phyloP scores from a whole-genome alignment of 176 grass and related monocot species.

The Carex parvula region DNA sequence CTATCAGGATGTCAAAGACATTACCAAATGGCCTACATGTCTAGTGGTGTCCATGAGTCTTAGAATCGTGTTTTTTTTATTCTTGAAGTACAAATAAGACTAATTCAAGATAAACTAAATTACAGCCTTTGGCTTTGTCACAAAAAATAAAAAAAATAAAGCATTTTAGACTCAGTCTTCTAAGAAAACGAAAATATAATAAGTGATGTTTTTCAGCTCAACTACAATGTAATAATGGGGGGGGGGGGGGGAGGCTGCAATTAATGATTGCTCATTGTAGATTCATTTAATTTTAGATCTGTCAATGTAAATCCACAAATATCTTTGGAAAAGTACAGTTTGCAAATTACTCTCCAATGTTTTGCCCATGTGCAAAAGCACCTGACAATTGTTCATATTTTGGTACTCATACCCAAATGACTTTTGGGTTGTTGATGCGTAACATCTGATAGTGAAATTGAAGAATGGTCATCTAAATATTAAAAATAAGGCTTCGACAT shows the following conservation, averaged over 20 bases:
- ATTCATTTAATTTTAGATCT: not conserved
- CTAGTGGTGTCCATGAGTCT: not conserved
- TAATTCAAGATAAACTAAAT: not conserved
- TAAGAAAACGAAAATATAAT: not conserved
- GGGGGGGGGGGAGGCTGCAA: not conserved
- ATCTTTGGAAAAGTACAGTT: not conserved
- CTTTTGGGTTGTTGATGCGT: not conserved
- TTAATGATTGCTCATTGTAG: not conserved
- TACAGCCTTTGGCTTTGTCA: not conserved
- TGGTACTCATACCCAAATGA: not conserved
- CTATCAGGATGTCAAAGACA: not conserved
- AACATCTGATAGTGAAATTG: slow-evolving; percentile 8
- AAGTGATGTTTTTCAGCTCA: not conserved
- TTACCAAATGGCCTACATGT: not conserved
- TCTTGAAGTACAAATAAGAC: not conserved
- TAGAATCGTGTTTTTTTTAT: not conserved
- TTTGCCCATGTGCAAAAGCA: not conserved
- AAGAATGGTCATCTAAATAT: not conserved
- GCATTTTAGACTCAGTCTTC: not conserved
- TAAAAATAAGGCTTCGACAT: not conserved
- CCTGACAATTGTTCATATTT: not conserved
- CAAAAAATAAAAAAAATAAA: not conserved
- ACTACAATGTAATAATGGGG: not conserved
- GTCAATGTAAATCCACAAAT: not conserved
- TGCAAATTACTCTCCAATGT: no score